Conservation (phyloP, 1,139 yeast species). For the Blastobotrys niveus region DNA sequence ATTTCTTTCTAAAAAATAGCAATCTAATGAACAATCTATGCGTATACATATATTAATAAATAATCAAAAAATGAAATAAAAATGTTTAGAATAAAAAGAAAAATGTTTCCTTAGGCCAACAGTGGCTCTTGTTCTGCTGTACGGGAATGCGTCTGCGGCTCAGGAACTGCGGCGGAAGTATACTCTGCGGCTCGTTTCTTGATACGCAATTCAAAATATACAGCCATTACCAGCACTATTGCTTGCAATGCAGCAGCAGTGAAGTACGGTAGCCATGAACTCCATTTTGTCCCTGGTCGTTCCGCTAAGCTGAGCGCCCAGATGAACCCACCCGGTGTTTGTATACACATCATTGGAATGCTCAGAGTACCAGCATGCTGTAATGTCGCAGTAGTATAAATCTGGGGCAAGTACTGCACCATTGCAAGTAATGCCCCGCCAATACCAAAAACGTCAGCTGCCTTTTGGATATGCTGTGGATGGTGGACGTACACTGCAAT, state of each 20-base stretch:
- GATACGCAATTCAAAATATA: conserved; percentile 38
- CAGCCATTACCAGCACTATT: conserved; percentile 45
- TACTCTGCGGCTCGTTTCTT: conserved; percentile 7
- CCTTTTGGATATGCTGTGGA: conserved; percentile 18
- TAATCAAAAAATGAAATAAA: neutral
- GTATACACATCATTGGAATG: conserved; percentile 75
- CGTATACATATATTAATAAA: neutral
- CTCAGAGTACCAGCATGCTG: conserved; percentile 80
- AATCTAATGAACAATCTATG: neutral
- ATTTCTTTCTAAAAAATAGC: conserved; percentile 37
- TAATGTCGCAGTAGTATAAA: conserved; percentile 59
- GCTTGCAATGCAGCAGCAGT: conserved; percentile 70
- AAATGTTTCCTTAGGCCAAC: neutral
- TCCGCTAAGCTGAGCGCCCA: conserved; percentile 67
- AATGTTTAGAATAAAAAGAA: neutral
- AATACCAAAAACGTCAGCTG: conserved; percentile 61
- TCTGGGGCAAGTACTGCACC: conserved; percentile 76
- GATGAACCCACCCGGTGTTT: conserved; percentile 83
- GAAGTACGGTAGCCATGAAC: conserved; percentile 77
- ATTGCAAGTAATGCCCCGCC: conserved; percentile 51
- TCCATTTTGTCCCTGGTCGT: conserved; percentile 79
- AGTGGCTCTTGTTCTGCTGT: conserved; percentile 6
- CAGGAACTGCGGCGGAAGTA: neutral
- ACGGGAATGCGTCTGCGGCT: neutral
- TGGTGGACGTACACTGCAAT: conserved; percentile 21